These are phyloP conservation scores for Myxozyma neglecta DNA, from an alignment of 805 yeast species.

Conservation along the genomic window DNA sequence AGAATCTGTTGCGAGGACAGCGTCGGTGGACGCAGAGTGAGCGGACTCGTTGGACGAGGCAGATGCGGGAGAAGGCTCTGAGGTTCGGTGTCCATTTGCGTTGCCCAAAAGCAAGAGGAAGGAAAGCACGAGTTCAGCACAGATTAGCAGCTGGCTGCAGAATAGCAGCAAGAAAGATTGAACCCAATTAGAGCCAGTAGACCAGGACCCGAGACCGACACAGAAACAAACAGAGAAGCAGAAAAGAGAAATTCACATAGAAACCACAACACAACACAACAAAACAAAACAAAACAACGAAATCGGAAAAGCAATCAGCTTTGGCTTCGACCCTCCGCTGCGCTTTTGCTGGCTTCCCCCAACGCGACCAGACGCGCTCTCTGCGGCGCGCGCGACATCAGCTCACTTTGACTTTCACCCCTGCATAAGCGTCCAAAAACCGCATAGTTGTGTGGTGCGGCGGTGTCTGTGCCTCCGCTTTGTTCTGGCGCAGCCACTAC, in stretches of 20 bases:
- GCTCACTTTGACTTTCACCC: constrained; percentile 12
- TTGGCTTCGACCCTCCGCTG: no score
- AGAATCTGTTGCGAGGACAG: background rate
- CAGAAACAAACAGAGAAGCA: background rate
- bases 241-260: background rate
- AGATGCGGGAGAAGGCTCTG: constrained; percentile 4
- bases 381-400: constrained; percentile 2
- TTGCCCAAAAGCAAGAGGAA: background rate
- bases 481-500: no score
- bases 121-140: no score
- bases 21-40: constrained; percentile 1
- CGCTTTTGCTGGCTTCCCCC: background rate
- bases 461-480: background rate
- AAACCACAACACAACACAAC: no score
- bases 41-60: constrained; percentile 2
- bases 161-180: background rate
- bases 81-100: background rate
- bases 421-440: background rate
- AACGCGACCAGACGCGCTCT: background rate
- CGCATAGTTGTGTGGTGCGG: background rate
- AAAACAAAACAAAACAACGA: no score
- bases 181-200: background rate
- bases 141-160: no score
- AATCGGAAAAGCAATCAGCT: no score
- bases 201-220: background rate